Percentiles rank a stretch among this genome's conserved stretches.
phyloP scores from a whole-genome alignment of 805 yeast genomes.

The Starmerella asiatica region DNA sequence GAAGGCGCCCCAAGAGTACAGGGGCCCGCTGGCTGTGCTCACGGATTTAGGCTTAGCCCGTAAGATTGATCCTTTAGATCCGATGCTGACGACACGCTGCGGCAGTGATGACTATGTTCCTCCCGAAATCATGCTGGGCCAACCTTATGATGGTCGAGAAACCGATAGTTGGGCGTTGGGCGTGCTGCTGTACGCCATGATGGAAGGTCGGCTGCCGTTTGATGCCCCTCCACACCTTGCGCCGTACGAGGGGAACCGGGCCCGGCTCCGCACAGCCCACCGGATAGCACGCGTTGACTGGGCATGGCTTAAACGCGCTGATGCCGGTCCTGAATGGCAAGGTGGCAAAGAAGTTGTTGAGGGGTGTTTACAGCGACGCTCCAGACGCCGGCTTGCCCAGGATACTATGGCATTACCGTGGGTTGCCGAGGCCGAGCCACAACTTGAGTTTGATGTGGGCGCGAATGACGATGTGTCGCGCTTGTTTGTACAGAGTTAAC shows the following conservation, averaged over 20 bases:
- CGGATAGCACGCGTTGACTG: constrained; percentile 86
- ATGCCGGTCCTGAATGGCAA: constrained; percentile 31
- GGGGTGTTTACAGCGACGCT: constrained; percentile 37
- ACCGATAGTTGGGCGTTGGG: constrained; percentile 95
- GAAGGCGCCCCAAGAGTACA: constrained; percentile 5
- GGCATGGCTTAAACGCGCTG: constrained; percentile 55
- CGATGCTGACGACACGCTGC: constrained; percentile 70
- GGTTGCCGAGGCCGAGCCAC: constrained; percentile 22
- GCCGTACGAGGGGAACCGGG: constrained; percentile 25
- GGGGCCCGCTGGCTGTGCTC: constrained; percentile 38
- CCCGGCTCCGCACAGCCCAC: constrained; percentile 54
- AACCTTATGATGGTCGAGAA: constrained; percentile 79
- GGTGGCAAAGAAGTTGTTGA: constrained; percentile 41
- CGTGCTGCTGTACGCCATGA: constrained; percentile 67
- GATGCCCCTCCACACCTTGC: constrained; percentile 50
- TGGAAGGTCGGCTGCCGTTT: constrained; percentile 84
- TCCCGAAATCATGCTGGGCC: constrained; percentile 83
- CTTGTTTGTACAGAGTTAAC: constrained; percentile 10
- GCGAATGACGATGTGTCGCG: constrained; percentile 4
- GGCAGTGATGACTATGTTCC: constrained; percentile 96
- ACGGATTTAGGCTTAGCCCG: constrained; percentile 88
- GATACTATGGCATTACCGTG: constrained; percentile 29
- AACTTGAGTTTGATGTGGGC: constrained; percentile 3
- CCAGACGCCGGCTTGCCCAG: constrained; percentile 30
- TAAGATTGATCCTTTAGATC: constrained; percentile 43